Evolutionary conservation across 352 stramenopile species (phyloP).

Genomic region (Globisporangium yorkense): DNA sequence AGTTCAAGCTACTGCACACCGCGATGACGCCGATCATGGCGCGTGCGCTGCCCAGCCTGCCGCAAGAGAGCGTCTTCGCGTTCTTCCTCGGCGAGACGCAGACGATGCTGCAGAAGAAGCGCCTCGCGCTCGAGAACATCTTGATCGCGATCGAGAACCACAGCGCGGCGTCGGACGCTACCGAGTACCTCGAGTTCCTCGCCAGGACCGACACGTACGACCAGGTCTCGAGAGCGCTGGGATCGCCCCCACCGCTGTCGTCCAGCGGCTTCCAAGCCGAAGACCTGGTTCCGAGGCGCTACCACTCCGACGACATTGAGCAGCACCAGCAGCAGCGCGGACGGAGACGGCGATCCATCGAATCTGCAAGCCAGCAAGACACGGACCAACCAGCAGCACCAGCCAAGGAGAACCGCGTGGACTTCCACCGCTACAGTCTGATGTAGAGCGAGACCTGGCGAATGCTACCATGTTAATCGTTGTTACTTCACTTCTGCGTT

Average conservation of each 20-base stretch:
- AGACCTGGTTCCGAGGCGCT: not conserved
- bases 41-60: conserved; percentile 34
- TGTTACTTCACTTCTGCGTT: not conserved
- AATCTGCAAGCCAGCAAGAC: not conserved
- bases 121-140: conserved; percentile 50
- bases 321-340: not conserved
- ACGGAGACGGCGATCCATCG: conserved; percentile 1
- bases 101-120: conserved; percentile 58
- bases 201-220: conserved; percentile 56
- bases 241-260: conserved; percentile 19
- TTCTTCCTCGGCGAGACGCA: conserved; percentile 69
- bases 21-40: conserved; percentile 41
- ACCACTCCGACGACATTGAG: not conserved
- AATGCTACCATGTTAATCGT: not conserved
- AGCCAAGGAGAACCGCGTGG: conserved; percentile 8
- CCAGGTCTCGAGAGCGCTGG: conserved; percentile 23
- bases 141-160: conserved; percentile 59
- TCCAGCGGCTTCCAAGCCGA: not conserved
- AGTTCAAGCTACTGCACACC: conserved; percentile 65
- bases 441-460: not conserved
- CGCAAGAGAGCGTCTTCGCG: conserved; percentile 49
- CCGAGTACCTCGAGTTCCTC: conserved; percentile 64
- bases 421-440: conserved; percentile 14
- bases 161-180: conserved; percentile 37
- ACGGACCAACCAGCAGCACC: not conserved